phyloP scores from a whole-genome alignment of 805 yeast species.

The Lipomyces chichibuensis region DNA sequence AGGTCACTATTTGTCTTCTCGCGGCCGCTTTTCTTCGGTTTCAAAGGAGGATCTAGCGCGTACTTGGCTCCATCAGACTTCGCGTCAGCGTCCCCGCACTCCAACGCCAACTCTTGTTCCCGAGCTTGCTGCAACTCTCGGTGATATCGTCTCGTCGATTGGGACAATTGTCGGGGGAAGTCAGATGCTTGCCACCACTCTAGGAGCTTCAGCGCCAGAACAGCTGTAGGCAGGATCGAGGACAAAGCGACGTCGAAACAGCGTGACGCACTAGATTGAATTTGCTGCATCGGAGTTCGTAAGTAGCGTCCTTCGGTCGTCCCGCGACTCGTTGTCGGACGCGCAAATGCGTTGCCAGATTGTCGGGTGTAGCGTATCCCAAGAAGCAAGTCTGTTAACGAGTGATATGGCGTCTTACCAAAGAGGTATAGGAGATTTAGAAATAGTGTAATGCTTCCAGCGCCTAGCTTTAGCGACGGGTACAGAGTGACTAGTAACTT shows the following conservation, averaged over 20 bases:
- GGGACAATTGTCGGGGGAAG: slow-evolving; percentile 57
- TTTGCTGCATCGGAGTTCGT: neutral
- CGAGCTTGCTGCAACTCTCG: slow-evolving; percentile 14
- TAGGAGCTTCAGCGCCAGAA: slow-evolving; percentile 76
- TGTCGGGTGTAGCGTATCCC: slow-evolving; percentile 68
- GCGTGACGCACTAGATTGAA: neutral
- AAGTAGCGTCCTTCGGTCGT: neutral
- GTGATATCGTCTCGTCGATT: slow-evolving; percentile 24
- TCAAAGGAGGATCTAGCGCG: slow-evolving; percentile 36
- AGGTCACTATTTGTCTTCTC: slow-evolving; percentile 37
- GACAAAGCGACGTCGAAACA: slow-evolving; percentile 34
- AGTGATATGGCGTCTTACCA: slow-evolving; percentile 65
- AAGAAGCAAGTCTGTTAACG: slow-evolving; percentile 62
- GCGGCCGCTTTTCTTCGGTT: slow-evolving; percentile 30
- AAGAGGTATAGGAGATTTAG: slow-evolving; percentile 68
- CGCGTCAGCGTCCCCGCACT: slow-evolving; percentile 29
- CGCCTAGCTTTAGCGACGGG: slow-evolving; percentile 58
- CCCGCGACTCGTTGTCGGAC: neutral
- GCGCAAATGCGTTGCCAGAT: slow-evolving; percentile 35
- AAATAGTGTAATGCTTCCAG: slow-evolving; percentile 56
- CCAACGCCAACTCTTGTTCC: slow-evolving; percentile 3
- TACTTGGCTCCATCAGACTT: slow-evolving; percentile 37
- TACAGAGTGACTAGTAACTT: slow-evolving; percentile 58
- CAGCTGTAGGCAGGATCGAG: slow-evolving; percentile 73
- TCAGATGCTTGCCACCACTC: slow-evolving; percentile 93